A percentile compares a stretch with the other conserved stretches of the same genome.
Conservation (phyloP, 2,329 filamentous ascomycete species). For the Colletotrichum lini region DNA sequence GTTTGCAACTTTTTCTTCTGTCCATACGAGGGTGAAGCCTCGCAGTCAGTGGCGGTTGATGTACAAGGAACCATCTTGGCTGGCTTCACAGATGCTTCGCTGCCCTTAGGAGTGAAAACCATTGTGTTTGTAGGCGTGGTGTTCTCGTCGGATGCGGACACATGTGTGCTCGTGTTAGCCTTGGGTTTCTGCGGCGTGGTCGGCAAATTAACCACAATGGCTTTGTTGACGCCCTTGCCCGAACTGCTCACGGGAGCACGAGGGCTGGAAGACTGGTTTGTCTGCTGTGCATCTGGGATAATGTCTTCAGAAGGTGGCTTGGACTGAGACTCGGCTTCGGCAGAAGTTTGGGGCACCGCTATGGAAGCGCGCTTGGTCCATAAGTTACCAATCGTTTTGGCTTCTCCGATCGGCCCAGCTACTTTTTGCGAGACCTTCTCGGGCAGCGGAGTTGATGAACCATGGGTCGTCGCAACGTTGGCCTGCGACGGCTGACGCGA, state of each 20-base stretch:
- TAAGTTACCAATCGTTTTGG: not conserved
- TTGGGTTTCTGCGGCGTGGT: constrained; percentile 20
- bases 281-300: constrained; percentile 37
- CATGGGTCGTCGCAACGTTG: not conserved
- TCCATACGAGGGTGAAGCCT: not conserved
- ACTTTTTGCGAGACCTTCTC: not conserved
- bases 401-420: not conserved
- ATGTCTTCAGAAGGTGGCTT: constrained; percentile 51
- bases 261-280: not conserved
- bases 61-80: not conserved
- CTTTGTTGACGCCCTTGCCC: not conserved
- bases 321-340: constrained; percentile 44
- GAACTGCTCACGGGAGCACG: not conserved
- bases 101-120: not conserved
- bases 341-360: not conserved
- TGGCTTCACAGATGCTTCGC: not conserved
- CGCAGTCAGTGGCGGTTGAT: not conserved
- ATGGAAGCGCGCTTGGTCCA: not conserved
- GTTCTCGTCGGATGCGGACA: no score
- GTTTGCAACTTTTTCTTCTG: not conserved
- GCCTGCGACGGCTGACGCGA: not conserved
- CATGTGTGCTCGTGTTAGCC: not conserved
- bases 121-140: not conserved
- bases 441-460: not conserved
- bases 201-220: constrained; percentile 34